A percentile compares a stretch with the other conserved stretches of the same genome.
phyloP scores from a whole-genome alignment of 2,329 filamentous ascomycete species.

The Helotiales sp. region DNA sequence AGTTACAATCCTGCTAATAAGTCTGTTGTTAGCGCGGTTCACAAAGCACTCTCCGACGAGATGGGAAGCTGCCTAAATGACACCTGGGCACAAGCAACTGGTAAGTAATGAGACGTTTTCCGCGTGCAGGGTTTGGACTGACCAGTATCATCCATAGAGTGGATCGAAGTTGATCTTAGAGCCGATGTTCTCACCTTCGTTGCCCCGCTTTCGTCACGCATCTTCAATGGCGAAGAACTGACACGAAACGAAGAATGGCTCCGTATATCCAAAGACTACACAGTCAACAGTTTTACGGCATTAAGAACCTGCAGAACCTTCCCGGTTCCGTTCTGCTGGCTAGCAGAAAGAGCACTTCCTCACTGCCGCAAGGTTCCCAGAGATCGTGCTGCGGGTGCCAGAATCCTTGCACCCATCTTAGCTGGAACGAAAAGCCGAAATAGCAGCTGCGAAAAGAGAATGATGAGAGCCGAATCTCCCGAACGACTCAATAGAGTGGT shows the following conservation, averaged over 20 bases:
- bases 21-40: neutral
- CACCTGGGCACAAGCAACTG: too few relatives aligned
- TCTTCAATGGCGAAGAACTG: conserved; percentile 4
- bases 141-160: neutral
- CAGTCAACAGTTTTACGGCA: neutral
- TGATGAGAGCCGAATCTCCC: neutral
- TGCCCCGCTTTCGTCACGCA: conserved; percentile 1
- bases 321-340: neutral
- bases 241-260: neutral
- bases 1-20: neutral
- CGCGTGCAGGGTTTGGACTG: too few relatives aligned
- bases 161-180: neutral
- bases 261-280: conserved; percentile 1
- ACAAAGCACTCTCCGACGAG: neutral
- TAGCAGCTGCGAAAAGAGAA: neutral
- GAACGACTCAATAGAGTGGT: conserved; percentile 4
- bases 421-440: neutral
- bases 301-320: neutral
- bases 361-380: neutral
- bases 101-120: too few relatives aligned
- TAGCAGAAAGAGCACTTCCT: neutral
- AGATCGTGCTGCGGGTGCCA: neutral
- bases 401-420: neutral
- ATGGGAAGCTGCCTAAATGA: neutral
- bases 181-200: neutral